Conservation (phyloP, 2,329 filamentous ascomycete species). For the Colletotrichum theobromicola region DNA sequence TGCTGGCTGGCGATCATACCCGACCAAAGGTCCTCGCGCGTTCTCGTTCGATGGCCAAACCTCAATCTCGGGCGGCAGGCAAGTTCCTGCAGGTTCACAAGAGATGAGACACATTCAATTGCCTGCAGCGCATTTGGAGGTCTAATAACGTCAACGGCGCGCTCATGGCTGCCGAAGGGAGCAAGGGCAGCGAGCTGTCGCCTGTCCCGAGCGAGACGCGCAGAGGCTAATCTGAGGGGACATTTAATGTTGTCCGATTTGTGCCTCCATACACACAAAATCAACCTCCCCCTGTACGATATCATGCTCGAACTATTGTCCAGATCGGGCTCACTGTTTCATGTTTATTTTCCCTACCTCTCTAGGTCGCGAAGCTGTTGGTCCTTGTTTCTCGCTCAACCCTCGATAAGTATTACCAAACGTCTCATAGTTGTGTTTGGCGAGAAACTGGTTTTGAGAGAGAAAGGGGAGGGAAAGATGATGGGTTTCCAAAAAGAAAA, state of each 20-base stretch:
- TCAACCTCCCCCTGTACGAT: conserved; percentile 11
- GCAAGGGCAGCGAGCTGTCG: neutral
- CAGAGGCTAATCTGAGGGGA: conserved; percentile 14
- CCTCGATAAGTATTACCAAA: neutral
- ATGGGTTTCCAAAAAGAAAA: conserved; percentile 19
- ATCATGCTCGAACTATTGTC: conserved; percentile 18
- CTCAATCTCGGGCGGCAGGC: neutral
- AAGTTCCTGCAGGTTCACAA: neutral
- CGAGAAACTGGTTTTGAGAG: conserved; percentile 27
- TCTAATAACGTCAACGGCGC: neutral
- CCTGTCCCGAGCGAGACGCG: neutral
- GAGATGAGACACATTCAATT: neutral
- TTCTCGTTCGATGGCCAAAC: conserved; percentile 5
- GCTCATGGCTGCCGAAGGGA: neutral
- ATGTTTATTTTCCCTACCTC: neutral
- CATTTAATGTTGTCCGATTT: neutral
- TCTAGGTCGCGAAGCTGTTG: neutral
- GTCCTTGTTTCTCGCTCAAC: neutral
- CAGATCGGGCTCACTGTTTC: conserved; percentile 15
- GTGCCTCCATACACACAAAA: neutral
- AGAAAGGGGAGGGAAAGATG: neutral
- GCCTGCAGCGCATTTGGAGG: conserved; percentile 6
- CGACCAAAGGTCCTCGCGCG: neutral
- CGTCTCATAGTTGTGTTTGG: conserved; percentile 13
- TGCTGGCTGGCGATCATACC: conserved; percentile 6